phyloP scores from a whole-genome alignment of 805 yeast genomes.

The Cyberlindnera suaveolens region DNA sequence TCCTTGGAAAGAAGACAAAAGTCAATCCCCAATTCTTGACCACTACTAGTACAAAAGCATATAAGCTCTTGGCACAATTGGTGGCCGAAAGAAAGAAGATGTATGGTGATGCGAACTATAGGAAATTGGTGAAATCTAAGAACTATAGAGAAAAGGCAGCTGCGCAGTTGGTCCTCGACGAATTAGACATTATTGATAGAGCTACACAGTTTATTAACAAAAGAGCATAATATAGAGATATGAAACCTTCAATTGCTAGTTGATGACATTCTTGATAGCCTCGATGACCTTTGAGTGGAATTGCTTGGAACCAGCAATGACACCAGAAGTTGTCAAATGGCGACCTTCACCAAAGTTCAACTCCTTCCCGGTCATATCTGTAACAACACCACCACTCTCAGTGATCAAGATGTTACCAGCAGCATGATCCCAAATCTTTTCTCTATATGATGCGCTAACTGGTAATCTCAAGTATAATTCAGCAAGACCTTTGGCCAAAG shows the following conservation, averaged over 20 bases:
- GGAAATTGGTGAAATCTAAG: constrained; percentile 11
- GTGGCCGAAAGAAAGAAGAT: constrained; percentile 12
- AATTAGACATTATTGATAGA: constrained; percentile 10
- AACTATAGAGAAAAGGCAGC: constrained; percentile 13
- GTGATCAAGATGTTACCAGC: constrained; percentile 83
- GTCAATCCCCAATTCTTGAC: constrained; percentile 14
- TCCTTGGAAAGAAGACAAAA: constrained; percentile 18
- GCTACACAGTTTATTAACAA: constrained; percentile 10
- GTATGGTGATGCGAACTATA: constrained; percentile 9
- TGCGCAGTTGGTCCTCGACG: constrained; percentile 15
- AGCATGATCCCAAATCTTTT: constrained; percentile 99
- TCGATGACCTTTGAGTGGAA: constrained; percentile 26
- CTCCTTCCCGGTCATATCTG: constrained; percentile 71
- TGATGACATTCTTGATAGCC: constrained; percentile 18
- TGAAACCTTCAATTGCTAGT: background rate
- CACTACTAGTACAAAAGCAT: constrained; percentile 13
- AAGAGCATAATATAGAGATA: constrained; percentile 1
- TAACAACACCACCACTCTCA: constrained; percentile 89
- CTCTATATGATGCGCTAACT: constrained; percentile 65
- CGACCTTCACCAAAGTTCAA: constrained; percentile 87
- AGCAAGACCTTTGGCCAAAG: constrained; percentile 84
- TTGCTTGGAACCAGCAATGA: constrained; percentile 64
- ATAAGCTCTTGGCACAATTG: constrained; percentile 15
- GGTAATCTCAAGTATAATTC: constrained; percentile 91
- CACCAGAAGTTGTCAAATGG: constrained; percentile 75